phyloP scores from a whole-genome alignment of 2,329 filamentous ascomycete species.

The Phoma sp. region DNA sequence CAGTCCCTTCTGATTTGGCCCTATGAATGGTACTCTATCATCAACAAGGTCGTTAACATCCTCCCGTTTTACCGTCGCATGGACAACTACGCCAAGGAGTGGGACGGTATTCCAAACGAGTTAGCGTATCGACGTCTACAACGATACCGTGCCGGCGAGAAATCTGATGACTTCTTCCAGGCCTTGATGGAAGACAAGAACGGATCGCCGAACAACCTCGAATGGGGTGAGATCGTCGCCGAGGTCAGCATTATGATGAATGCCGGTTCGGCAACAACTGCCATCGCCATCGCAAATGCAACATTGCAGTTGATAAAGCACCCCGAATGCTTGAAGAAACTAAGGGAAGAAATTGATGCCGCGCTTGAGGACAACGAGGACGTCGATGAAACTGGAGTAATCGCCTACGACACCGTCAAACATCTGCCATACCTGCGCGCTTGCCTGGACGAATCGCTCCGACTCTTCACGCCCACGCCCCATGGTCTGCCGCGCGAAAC shows the following conservation, averaged over 20 bases:
- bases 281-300: conserved; percentile 61
- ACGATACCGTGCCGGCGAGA: conserved; percentile 60
- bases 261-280: conserved; percentile 62
- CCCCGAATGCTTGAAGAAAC: conserved; percentile 43
- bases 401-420: conserved; percentile 40
- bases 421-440: conserved; percentile 49
- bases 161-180: conserved; percentile 66
- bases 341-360: conserved; percentile 36
- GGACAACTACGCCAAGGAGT: conserved; percentile 53
- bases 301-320: conserved; percentile 62
- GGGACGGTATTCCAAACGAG: conserved; percentile 58
- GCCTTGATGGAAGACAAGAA: conserved; percentile 62
- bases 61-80: conserved; percentile 55
- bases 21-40: conserved; percentile 59
- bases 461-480: conserved; percentile 56
- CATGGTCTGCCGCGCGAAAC: conserved; percentile 48
- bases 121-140: conserved; percentile 55
- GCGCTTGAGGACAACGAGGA: conserved; percentile 39
- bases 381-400: conserved; percentile 32
- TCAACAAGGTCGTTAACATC: conserved; percentile 58
- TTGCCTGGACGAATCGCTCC: conserved; percentile 55
- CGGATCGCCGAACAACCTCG: conserved; percentile 56
- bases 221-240: conserved; percentile 66
- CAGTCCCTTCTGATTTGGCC: conserved; percentile 60
- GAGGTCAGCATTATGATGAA: conserved; percentile 62